These are phyloP conservation scores for Rhizopus arrhizus DNA, from an alignment of 371 early-diverging fungal genomes.

Conservation along the genomic window DNA sequence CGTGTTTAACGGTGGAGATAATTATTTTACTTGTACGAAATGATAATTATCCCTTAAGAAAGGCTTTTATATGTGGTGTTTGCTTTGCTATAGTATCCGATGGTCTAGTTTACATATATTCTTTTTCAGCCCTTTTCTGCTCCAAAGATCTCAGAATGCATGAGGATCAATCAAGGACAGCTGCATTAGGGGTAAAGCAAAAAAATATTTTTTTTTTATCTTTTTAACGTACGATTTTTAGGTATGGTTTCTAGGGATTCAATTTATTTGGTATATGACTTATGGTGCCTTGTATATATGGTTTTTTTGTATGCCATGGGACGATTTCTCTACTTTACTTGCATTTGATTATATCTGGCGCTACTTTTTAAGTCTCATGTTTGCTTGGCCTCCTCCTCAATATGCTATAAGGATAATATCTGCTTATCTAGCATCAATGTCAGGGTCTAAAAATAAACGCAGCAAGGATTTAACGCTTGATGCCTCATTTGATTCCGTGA, in stretches of 20 bases:
- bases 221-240: slow-evolving; percentile 3
- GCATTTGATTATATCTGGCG: slow-evolving; percentile 18
- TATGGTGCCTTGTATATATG: slow-evolving; percentile 23
- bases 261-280: slow-evolving; percentile 16
- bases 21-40: slow-evolving; percentile 5
- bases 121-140: slow-evolving; percentile 16
- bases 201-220: background rate
- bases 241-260: slow-evolving; percentile 23
- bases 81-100: slow-evolving; percentile 20
- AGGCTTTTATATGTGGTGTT: slow-evolving; percentile 24
- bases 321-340: slow-evolving; percentile 10
- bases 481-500: background rate
- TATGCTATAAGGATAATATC: slow-evolving; percentile 7
- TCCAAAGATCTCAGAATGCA: slow-evolving; percentile 11
- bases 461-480: background rate
- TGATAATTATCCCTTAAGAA: slow-evolving; percentile 13
- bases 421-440: background rate
- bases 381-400: slow-evolving; percentile 24
- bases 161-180: slow-evolving; percentile 22
- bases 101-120: slow-evolving; percentile 6
- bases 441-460: background rate
- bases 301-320: slow-evolving; percentile 22
- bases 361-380: slow-evolving; percentile 15
- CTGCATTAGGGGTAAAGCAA: slow-evolving; percentile 25
- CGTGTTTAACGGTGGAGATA: slow-evolving; percentile 11